These are phyloP conservation scores for Chlamydomonas applanata DNA, from an alignment of 139 green algal genomes.

Conservation along the genomic window DNA sequence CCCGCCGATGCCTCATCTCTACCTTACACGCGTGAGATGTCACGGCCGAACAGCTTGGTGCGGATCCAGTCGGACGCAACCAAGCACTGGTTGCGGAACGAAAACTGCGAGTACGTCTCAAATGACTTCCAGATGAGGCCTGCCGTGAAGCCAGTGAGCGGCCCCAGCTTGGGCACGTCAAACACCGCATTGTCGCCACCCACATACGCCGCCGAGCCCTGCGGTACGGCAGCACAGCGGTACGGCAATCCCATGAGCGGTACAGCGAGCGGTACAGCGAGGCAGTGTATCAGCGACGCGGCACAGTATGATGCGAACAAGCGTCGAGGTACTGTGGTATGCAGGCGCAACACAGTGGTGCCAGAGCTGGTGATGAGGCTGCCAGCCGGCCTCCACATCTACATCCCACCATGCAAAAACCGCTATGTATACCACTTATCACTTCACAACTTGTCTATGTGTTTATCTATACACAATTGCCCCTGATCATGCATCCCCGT, in stretches of 20 bases:
- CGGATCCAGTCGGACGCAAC: constrained; percentile 80
- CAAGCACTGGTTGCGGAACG: constrained; percentile 76
- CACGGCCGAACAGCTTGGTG: constrained; percentile 84
- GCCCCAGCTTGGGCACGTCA: constrained; percentile 75
- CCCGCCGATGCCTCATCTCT: background rate
- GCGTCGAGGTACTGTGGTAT: too few relatives aligned
- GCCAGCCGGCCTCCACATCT: too few relatives aligned
- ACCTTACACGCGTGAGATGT: constrained; percentile 74
- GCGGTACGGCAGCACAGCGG: background rate
- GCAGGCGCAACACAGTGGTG: too few relatives aligned
- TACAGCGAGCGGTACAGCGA: too few relatives aligned
- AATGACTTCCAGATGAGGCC: constrained; percentile 85
- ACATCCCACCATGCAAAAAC: too few relatives aligned
- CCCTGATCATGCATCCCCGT: too few relatives aligned
- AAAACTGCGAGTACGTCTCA: constrained; percentile 82
- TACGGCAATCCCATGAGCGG: background rate
- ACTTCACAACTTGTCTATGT: background rate
- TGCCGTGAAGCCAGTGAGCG: constrained; percentile 62
- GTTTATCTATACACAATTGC: constrained; percentile 7
- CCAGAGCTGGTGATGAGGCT: too few relatives aligned
- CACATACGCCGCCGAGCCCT: constrained; percentile 84
- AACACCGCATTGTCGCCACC: constrained; percentile 86
- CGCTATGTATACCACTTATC: too few relatives aligned
- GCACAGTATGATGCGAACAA: too few relatives aligned
- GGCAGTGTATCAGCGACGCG: too few relatives aligned